These are phyloP conservation scores for Hortaea werneckii DNA, from an alignment of 2,329 filamentous ascomycete species.

Conservation along the genomic window DNA sequence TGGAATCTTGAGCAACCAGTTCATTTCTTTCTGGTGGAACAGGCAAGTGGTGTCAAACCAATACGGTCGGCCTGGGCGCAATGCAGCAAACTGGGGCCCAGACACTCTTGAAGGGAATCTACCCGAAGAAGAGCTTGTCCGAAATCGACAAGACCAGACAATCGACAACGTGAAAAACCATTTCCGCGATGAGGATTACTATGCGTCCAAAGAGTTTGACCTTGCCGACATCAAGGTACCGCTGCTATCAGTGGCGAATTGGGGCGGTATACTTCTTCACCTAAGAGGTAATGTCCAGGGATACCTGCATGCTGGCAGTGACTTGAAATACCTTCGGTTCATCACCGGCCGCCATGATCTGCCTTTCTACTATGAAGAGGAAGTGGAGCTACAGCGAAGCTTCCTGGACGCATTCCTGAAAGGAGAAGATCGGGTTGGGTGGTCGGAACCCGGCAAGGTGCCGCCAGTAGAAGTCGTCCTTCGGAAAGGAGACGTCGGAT, in stretches of 20 bases:
- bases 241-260: constrained; percentile 57
- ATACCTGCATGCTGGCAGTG: constrained; percentile 52
- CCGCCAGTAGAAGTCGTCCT: constrained; percentile 52
- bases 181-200: constrained; percentile 55
- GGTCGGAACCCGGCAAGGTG: constrained; percentile 47
- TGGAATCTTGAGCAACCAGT: constrained; percentile 27
- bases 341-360: constrained; percentile 62
- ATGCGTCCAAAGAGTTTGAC: constrained; percentile 54
- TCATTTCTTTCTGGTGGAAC: constrained; percentile 57
- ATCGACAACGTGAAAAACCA: constrained; percentile 39
- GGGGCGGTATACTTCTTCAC: constrained; percentile 18
- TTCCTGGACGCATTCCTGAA: constrained; percentile 66
- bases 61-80: constrained; percentile 44
- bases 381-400: constrained; percentile 55
- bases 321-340: constrained; percentile 59
- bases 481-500: constrained; percentile 56
- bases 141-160: constrained; percentile 34
- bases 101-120: constrained; percentile 50
- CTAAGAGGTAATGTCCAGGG: constrained; percentile 53
- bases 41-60: constrained; percentile 53
- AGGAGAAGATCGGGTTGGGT: constrained; percentile 52
- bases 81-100: constrained; percentile 42
- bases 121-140: constrained; percentile 39
- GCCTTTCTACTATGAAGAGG: constrained; percentile 61
- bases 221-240: constrained; percentile 58